A percentile compares a stretch with the other conserved stretches of the same genome.
These are phyloP conservation scores for Hypseocharis bilobata DNA, from an alignment of 441 rosid genomes.

Conservation along the genomic window DNA sequence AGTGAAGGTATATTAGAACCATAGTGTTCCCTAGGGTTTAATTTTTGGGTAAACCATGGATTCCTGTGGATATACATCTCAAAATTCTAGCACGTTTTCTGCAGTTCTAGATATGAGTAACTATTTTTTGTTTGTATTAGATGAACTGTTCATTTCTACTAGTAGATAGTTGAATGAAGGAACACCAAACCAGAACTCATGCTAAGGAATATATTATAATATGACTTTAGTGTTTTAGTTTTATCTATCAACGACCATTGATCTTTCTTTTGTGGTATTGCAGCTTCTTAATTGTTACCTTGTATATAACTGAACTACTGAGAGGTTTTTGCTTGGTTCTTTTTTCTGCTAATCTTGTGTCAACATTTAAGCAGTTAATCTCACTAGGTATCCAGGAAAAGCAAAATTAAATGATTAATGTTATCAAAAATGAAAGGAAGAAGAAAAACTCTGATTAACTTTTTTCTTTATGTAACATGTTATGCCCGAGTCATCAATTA, in stretches of 20 bases:
- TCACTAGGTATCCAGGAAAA: background rate
- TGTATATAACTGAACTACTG: background rate
- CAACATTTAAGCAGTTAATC: background rate
- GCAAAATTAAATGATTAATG: background rate
- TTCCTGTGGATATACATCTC: background rate
- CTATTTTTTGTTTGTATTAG: background rate
- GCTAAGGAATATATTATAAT: background rate
- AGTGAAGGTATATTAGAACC: background rate
- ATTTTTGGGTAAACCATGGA: background rate
- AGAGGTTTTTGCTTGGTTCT: too few relatives aligned
- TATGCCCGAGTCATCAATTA: background rate
- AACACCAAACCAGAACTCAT: background rate
- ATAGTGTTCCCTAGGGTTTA: background rate
- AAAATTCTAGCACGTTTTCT: background rate
- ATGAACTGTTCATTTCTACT: background rate
- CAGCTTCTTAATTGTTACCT: too few relatives aligned
- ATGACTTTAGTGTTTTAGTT: background rate
- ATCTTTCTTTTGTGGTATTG: too few relatives aligned
- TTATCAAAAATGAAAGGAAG: background rate
- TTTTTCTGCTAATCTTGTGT: too few relatives aligned
- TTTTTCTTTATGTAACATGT: background rate
- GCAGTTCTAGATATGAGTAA: background rate
- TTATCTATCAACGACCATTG: background rate
- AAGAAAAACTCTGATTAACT: background rate
- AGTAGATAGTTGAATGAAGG: background rate